Evolutionary conservation across 148 eudicot genomes (phyloP), one percentile per base, ranked within the genome.

Genomic region (Nepenthes mirabilis): DNA sequence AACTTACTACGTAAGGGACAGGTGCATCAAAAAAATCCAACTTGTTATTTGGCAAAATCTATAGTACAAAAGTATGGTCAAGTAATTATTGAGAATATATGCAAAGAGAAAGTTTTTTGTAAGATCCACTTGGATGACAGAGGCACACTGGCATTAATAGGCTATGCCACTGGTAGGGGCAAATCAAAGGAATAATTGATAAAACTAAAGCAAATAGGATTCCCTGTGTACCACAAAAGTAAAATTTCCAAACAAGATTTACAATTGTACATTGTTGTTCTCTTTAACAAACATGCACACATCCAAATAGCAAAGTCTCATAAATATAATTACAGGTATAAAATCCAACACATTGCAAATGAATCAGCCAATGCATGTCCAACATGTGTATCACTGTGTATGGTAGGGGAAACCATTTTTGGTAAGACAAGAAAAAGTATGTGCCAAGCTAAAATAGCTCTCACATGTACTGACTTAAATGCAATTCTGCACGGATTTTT

Each of bases 131-230:
- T 4, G 48, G 10, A 45, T 45, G 10, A 45, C 48, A 45, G n/a
- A 45, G 48, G 48, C 62, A 54, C 83, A 91, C 98, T 65, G 98
- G 96, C 96, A 91, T 88, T 63, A 91, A 79, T 70, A 85, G 71
- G 74, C 98, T 91, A 67, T 91, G 98, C 98, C 98, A 91, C 59
- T 77, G 90, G 69, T 88, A 91, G 63, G 98, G 98, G 55, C 94
- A 91, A 68, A 91, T 83, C 62, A 91, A 74, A 47, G 98, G 91
- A 70, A 91, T 74, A 59, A 88, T 62, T 34, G 98, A 77, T 71
- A 91, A 65, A 70, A 91, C 96, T 37, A 75, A 70, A 68, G 98
- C 88, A 65, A 88, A 88, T 58, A 91, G 78, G 57, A 82, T 60
- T 63, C 98, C 98, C 98, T 91, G 82, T 61, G 66, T 32, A 56